Base-by-base conservation (phyloP, 805 yeast species). In the Metschnikowia reukaufii region DNA sequence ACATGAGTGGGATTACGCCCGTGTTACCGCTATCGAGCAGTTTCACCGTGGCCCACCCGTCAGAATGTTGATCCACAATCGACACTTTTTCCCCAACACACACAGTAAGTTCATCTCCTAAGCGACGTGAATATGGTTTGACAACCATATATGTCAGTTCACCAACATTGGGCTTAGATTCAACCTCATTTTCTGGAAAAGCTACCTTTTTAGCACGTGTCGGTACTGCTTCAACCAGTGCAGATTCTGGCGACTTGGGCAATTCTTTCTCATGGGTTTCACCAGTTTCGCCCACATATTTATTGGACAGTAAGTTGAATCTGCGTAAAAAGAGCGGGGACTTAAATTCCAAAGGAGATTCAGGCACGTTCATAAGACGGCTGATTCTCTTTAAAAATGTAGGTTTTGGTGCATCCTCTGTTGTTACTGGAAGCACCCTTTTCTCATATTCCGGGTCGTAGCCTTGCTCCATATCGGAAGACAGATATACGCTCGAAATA, bases 11-110 rank as follows among this genome's bases (percentile, higher is more conserved):
- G 3, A 69, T 66, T 51, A 70, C 61, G 2, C 77, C 76, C 7
- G 44, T 47, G 12, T 48, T 51, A 1, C 46, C 51, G 12, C 54
- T 55, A 4, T 47, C 52, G 1, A 51, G 36, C 16, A 56, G 7
- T 23, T 55, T 58, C 15, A 68, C 67, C 16, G 58, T 57, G 48
- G 72, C 69, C 77, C 77, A 72, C 3, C 73, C 74, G 39, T 70
- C 75, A 10, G 64, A 49, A 47, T 63, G 67, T 4, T 50, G 54
- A 19, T 58, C 56, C 20, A 58, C 40, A 3, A 68, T 42, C 6
- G 44, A 30, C 2, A 67, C 70, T 20, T 49, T 47, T 32, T 72
- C 72, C 0, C 74, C 74, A 3, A 58, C 45, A 2, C 49, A 39
- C 3, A 72, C 50, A 9, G 64, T 52, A 12, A 71, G 39, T 50